Evolutionary conservation across 2,329 filamentous ascomycete species (phyloP).

Genomic region (Colletotrichum tabaci): DNA sequence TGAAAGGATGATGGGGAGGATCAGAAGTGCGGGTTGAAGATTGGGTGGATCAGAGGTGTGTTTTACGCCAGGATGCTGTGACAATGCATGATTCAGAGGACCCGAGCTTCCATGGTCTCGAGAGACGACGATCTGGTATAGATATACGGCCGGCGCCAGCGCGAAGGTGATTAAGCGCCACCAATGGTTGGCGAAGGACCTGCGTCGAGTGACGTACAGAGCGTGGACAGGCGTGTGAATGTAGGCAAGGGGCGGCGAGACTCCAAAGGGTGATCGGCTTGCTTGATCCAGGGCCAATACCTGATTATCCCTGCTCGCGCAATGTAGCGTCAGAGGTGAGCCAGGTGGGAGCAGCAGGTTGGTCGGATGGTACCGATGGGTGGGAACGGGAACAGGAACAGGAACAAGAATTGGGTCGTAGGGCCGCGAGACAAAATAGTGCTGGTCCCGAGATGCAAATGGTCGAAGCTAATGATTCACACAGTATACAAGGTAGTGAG

Average conservation of each 20-base stretch:
- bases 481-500: background rate
- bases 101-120: constrained; percentile 22
- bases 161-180: constrained; percentile 23
- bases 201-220: constrained; percentile 41
- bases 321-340: constrained; percentile 38
- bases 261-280: constrained; percentile 36
- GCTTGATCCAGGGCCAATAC: constrained; percentile 40
- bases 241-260: constrained; percentile 27
- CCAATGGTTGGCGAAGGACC: constrained; percentile 31
- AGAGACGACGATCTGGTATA: constrained; percentile 18
- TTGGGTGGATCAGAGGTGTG: background rate
- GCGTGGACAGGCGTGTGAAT: constrained; percentile 28
- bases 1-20: constrained; percentile 4
- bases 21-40: background rate
- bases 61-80: constrained; percentile 18
- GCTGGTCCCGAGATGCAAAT: constrained; percentile 5
- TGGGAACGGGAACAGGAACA: constrained; percentile 13
- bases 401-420: constrained; percentile 37
- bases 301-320: constrained; percentile 42
- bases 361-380: constrained; percentile 18
- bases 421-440: constrained; percentile 22
- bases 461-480: constrained; percentile 22
- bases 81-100: constrained; percentile 27
- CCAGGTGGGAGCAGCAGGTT: constrained; percentile 34
- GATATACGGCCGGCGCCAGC: constrained; percentile 32